Conservation (phyloP, 176 grass and related monocot species). For the Aechmea fasciata region DNA sequence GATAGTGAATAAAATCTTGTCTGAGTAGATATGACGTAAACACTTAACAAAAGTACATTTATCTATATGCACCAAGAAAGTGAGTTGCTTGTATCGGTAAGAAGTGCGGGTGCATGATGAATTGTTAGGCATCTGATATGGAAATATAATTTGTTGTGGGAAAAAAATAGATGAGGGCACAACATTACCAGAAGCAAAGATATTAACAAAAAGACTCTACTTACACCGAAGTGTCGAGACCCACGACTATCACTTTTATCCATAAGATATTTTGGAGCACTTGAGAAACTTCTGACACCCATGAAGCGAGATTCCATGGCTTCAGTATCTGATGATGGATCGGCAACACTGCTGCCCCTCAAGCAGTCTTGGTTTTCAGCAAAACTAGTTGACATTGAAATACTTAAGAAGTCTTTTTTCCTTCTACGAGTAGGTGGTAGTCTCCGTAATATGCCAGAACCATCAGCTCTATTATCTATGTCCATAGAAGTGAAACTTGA, state of each 20-base stretch:
- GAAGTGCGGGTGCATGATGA: background rate
- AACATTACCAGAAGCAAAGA: background rate
- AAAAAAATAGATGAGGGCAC: background rate
- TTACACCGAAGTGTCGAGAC: constrained; percentile 6
- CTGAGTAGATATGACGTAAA: background rate
- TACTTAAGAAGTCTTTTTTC: constrained; percentile 63
- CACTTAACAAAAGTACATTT: background rate
- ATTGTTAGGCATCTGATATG: background rate
- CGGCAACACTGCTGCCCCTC: constrained; percentile 41
- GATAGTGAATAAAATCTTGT: background rate
- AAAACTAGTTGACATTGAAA: constrained; percentile 42
- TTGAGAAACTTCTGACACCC: constrained; percentile 31
- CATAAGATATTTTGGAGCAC: constrained; percentile 12
- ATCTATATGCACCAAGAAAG: background rate
- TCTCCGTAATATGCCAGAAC: constrained; percentile 35
- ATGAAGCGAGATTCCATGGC: constrained; percentile 31
- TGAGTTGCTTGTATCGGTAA: background rate
- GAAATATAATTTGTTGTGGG: background rate
- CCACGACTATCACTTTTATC: constrained; percentile 23
- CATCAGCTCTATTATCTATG: constrained; percentile 41
- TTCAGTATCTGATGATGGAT: constrained; percentile 46
- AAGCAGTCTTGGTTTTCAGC: constrained; percentile 50
- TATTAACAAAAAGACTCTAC: background rate
- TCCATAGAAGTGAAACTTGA: constrained; percentile 52
- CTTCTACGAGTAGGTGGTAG: constrained; percentile 31